Evolutionary conservation across 2,329 filamentous ascomycete genomes (phyloP).

Genomic region (Penicillium sp.): DNA sequence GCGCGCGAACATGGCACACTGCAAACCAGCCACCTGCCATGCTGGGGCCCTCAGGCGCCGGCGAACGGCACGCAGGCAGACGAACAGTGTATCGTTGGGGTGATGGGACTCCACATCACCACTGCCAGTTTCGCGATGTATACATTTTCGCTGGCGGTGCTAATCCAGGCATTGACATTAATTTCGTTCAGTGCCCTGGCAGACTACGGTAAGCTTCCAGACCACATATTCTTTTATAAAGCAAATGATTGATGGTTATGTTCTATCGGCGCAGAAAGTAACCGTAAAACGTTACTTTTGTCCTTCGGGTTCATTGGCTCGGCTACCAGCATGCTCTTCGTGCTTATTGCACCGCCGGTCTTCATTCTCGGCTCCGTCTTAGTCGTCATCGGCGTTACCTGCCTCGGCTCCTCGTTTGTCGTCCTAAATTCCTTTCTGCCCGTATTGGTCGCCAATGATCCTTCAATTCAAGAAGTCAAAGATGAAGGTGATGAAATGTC

Average conservation of each 20-base stretch:
- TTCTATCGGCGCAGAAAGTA: constrained; percentile 25
- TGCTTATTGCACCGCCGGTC: constrained; percentile 71
- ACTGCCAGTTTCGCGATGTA: constrained; percentile 49
- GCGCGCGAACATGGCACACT: constrained; percentile 88
- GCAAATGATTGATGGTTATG: not conserved
- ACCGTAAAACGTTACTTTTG: constrained; percentile 80
- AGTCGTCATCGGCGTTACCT: constrained; percentile 83
- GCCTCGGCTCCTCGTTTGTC: constrained; percentile 87
- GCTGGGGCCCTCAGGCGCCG: constrained; percentile 28
- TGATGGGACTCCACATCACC: constrained; percentile 34
- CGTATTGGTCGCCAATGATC: constrained; percentile 79
- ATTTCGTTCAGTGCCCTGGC: constrained; percentile 66
- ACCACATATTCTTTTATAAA: not conserved
- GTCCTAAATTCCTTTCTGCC: constrained; percentile 90
- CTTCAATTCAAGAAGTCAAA: constrained; percentile 45
- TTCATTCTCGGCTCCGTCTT: constrained; percentile 77
- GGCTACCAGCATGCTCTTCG: constrained; percentile 78
- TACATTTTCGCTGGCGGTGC: constrained; percentile 84
- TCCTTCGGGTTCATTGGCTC: constrained; percentile 78
- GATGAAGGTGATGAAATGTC: constrained; percentile 25
- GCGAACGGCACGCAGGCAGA: constrained; percentile 21
- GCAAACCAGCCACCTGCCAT: constrained; percentile 43
- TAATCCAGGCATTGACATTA: constrained; percentile 81
- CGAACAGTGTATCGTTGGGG: constrained; percentile 33
- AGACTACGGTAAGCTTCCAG: constrained; percentile 72